Conservation (phyloP, 2,329 filamentous ascomycete species). For the Harringtonia aguacate region DNA sequence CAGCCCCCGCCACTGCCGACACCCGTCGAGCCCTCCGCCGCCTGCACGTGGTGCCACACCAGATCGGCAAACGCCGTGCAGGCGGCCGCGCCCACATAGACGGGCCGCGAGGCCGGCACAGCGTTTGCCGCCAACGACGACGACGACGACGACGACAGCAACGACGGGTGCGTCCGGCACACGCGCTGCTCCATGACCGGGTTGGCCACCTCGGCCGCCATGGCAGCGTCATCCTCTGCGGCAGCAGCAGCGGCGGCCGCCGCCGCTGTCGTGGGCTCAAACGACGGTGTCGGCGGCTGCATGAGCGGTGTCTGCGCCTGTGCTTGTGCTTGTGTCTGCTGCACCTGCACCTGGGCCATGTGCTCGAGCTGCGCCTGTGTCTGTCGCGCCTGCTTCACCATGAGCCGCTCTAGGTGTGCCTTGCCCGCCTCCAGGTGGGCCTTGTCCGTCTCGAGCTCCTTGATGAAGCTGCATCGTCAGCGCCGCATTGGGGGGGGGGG, state of each 20-base stretch:
- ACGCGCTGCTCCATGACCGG: conserved; percentile 1
- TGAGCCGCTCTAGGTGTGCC: not conserved
- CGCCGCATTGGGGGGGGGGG: not conserved
- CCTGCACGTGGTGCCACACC: not conserved
- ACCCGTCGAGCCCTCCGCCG: not conserved
- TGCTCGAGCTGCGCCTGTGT: no score
- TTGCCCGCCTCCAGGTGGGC: no score
- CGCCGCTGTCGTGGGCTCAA: no score
- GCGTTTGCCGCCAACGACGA: no score
- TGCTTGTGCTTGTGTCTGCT: not conserved
- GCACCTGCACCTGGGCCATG: no score
- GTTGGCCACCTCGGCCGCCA: not conserved
- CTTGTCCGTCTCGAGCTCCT: not conserved
- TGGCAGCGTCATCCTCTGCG: not conserved
- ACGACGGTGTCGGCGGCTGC: no score
- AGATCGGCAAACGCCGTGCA: conserved; percentile 2
- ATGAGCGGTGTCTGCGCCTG: not conserved
- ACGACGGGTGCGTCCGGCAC: no score
- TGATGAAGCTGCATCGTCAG: not conserved
- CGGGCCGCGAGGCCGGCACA: not conserved
- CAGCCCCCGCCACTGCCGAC: not conserved
- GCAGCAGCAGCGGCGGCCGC: no score
- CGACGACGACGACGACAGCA: no score
- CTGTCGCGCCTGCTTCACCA: no score
- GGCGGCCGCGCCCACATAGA: conserved; percentile 1